Percentiles rank a stretch among this genome's conserved stretches.
These are phyloP conservation scores for Sporothrix pseudoabietina DNA, from an alignment of 2,329 filamentous ascomycete genomes.

Conservation along the genomic window DNA sequence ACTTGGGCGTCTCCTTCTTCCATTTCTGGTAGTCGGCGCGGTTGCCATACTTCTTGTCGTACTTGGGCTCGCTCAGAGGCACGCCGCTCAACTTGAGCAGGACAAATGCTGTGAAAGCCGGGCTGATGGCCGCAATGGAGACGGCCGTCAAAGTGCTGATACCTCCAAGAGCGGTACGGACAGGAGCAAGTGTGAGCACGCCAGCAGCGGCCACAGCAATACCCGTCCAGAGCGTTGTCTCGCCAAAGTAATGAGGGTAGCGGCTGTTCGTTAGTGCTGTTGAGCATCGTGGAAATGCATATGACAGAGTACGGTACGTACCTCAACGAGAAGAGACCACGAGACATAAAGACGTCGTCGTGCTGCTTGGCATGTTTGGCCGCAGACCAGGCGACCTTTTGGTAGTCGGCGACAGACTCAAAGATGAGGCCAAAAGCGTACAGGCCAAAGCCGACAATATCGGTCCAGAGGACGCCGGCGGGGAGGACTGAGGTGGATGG, in stretches of 20 bases:
- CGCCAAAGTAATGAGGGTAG: slow-evolving; percentile 74
- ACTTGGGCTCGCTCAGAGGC: slow-evolving; percentile 68
- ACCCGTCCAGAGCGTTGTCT: slow-evolving; percentile 68
- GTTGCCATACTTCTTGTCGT: slow-evolving; percentile 65
- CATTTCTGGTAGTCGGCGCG: slow-evolving; percentile 67
- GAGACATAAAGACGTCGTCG: slow-evolving; percentile 65
- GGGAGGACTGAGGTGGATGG: slow-evolving; percentile 51
- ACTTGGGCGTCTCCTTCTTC: slow-evolving; percentile 66
- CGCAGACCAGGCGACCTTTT: slow-evolving; percentile 63
- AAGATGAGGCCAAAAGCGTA: slow-evolving; percentile 62
- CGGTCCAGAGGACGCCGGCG: slow-evolving; percentile 39
- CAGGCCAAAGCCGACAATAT: slow-evolving; percentile 49
- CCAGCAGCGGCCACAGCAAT: slow-evolving; percentile 63
- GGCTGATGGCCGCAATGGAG: slow-evolving; percentile 59
- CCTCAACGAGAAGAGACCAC: slow-evolving; percentile 61
- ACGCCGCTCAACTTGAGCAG: slow-evolving; percentile 65
- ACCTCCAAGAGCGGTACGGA: slow-evolving; percentile 56
- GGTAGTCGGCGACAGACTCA: slow-evolving; percentile 63
- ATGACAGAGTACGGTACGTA: neutral
- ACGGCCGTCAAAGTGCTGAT: slow-evolving; percentile 40
- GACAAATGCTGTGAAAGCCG: slow-evolving; percentile 65
- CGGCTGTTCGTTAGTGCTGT: slow-evolving; percentile 41
- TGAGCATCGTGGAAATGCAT: neutral
- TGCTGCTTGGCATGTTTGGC: slow-evolving; percentile 67
- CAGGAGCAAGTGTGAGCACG: slow-evolving; percentile 55